Conservation (phyloP, 768 basidiomycete species). For the Imleria badia region DNA sequence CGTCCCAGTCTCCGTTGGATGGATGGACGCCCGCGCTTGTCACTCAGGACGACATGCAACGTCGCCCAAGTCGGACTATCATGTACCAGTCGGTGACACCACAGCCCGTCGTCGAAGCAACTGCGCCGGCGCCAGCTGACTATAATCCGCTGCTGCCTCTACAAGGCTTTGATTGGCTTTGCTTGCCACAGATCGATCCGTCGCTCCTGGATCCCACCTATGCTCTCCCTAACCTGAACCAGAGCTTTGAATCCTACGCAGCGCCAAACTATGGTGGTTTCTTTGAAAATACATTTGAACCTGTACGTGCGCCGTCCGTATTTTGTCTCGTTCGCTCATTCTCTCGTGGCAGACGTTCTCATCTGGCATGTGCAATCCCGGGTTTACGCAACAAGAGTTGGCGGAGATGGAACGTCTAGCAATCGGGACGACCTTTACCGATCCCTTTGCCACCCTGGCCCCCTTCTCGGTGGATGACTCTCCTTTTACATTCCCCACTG, state of each 20-base stretch:
- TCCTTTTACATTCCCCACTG: background rate
- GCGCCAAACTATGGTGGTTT: background rate
- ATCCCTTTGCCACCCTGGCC: slow-evolving; percentile 22
- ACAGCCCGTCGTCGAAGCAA: slow-evolving; percentile 7
- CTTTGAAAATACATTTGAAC: slow-evolving; percentile 15
- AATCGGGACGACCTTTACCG: slow-evolving; percentile 20
- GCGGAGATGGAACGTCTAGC: slow-evolving; percentile 18
- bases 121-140: background rate
- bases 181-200: slow-evolving; percentile 6
- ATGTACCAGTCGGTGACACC: slow-evolving; percentile 36
- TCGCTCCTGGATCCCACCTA: slow-evolving; percentile 1
- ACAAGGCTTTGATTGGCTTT: slow-evolving; percentile 14
- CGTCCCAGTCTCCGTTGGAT: slow-evolving; percentile 7
- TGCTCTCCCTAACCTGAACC: slow-evolving; percentile 2
- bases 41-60: slow-evolving; percentile 35
- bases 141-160: background rate
- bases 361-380: background rate
- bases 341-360: background rate
- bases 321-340: background rate
- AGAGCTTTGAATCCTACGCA: background rate
- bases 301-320: slow-evolving; percentile 10
- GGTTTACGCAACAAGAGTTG: slow-evolving; percentile 11
- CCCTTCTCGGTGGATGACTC: background rate
- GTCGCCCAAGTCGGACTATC: slow-evolving; percentile 31
- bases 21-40: slow-evolving; percentile 22